Evolutionary conservation across 441 rosid species (phyloP), one percentile per base, ranked within the genome.

Genomic region (Raphanus hybrid): DNA sequence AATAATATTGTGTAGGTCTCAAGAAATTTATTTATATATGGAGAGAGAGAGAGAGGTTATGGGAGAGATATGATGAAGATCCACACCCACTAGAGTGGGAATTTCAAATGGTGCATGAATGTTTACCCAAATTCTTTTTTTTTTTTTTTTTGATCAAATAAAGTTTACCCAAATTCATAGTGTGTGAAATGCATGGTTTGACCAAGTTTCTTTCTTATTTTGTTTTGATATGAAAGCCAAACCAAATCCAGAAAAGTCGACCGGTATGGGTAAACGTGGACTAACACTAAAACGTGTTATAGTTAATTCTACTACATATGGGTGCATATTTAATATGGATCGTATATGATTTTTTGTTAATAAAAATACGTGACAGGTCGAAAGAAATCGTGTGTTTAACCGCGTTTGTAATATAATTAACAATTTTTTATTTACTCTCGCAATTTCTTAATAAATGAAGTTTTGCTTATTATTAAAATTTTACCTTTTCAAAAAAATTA

Each of bases 31-130:
- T 20, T 34, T 9, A 11, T 41, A 69, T 73, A 16, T 52, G 54
- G 76, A 48, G 68, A 23, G 26, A 23, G 23, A 20, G 26, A 23
- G 26, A 23, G 26, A 27, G 82, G 71, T 79, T 74, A 68, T 79
- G 78, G 82, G 75, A 68, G 48, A 74, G 75, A 74, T 69, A 79
- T 74, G 79, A 79, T 75, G 82, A 79, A 75, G 79, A 64, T 70
- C 52, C 75, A 67, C 82, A 79, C 75, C 75, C 82, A 79, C 82
- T 74, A 64, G 15, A 80, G 79, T 70, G 55, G 67, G 63, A 80
- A 70, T 9, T 58, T 80, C 69, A 59, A 80, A 75, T 48, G 82
- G 73, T 80, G 82, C 82, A 75, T 80, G 79, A 75, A 80, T 75
- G 76, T 80, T 75, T 50, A 75, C 82, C 72, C 65, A 39, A 48